Percentiles rank a stretch among this genome's conserved stretches.
Evolutionary conservation across 305 asterid genomes (phyloP).

Genomic region (Withania somnifera): DNA sequence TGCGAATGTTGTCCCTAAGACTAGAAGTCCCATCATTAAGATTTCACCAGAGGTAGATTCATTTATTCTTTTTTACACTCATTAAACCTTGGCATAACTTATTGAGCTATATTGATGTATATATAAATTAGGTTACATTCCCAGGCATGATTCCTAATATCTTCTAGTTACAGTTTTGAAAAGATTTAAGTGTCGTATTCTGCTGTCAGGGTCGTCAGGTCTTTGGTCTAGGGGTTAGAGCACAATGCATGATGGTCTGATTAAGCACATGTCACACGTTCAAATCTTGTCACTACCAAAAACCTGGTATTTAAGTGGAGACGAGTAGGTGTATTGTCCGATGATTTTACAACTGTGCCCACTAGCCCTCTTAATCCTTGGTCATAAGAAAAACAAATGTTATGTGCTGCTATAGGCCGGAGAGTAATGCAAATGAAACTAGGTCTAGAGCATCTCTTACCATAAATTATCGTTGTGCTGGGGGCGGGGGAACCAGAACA

Average conservation of each 20-base stretch:
- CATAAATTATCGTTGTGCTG: neutral
- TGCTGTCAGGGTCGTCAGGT: neutral
- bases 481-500: neutral
- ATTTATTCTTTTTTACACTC: constrained; percentile 8
- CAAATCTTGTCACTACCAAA: neutral
- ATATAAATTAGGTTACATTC: neutral
- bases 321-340: neutral
- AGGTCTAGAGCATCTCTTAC: neutral
- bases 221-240: neutral
- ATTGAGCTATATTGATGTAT: neutral
- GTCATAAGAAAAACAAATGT: neutral
- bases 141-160: neutral
- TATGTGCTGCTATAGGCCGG: neutral
- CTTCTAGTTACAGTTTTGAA: neutral
- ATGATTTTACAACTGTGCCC: neutral
- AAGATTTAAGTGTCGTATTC: neutral
- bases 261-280: neutral
- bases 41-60: constrained; percentile 60
- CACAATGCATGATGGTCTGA: neutral
- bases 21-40: constrained; percentile 34
- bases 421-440: neutral
- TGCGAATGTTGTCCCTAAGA: constrained; percentile 16
- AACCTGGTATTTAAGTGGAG: neutral
- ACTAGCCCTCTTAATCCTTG: neutral
- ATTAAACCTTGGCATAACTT: constrained; percentile 1